A percentile compares a stretch with the other conserved stretches of the same genome.
phyloP scores from a whole-genome alignment of 345 rosid species.

The Aegle marmelos region DNA sequence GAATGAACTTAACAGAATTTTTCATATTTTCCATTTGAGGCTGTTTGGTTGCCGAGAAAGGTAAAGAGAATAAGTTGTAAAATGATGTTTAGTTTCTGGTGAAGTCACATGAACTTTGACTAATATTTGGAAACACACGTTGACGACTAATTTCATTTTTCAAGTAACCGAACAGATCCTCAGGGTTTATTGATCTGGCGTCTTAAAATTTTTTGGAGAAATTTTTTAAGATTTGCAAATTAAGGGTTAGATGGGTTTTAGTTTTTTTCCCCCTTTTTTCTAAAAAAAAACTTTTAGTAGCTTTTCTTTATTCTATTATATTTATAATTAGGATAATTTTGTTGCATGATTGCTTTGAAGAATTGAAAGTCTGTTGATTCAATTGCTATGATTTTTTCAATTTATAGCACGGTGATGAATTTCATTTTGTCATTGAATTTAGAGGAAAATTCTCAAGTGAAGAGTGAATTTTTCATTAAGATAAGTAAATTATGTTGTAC shows the following conservation, averaged over 20 bases:
- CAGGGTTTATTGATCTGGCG: neutral
- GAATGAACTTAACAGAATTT: neutral
- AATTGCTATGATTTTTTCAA: neutral
- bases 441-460: neutral
- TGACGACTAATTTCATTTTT: neutral
- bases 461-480: neutral
- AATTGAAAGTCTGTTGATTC: neutral
- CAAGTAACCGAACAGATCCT: neutral
- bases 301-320: neutral
- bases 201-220: neutral
- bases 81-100: neutral
- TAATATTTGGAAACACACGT: neutral
- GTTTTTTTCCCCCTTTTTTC: neutral
- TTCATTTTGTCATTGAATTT: neutral
- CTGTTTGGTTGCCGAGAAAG: neutral
- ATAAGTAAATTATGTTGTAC: neutral
- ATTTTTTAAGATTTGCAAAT: neutral
- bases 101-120: neutral
- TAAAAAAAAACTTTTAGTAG: too few species aligned
- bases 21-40: neutral
- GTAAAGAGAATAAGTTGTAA: neutral
- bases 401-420: neutral
- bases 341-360: conserved; percentile 5
- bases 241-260: conserved; percentile 4
- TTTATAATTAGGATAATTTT: neutral